A percentile compares a stretch with the other conserved stretches of the same genome.
Conservation (phyloP, 2,329 filamentous ascomycete genomes). For the Botrytis pseudocinerea region DNA sequence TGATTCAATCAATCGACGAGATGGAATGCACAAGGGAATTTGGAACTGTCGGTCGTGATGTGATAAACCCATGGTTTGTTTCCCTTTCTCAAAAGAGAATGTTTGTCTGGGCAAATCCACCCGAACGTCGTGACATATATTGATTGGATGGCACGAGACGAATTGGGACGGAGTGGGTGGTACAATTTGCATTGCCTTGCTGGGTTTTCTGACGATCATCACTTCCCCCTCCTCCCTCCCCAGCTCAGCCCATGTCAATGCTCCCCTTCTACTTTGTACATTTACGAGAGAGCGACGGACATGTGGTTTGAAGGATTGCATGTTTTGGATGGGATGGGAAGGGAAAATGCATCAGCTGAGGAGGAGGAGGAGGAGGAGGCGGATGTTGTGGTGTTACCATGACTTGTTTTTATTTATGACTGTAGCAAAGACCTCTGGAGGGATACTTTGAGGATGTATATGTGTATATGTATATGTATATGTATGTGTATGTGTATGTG, state of each 20-base stretch:
- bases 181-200: conserved; percentile 8
- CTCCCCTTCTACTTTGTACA: neutral
- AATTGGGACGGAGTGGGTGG: neutral
- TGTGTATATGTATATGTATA: too few relatives aligned
- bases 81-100: neutral
- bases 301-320: conserved; percentile 6
- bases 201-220: conserved; percentile 11
- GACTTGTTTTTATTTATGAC: neutral
- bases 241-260: conserved; percentile 18
- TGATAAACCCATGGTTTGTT: neutral
- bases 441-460: neutral
- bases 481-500: neutral
- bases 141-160: conserved; percentile 6
- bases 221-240: neutral
- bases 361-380: neutral
- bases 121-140: neutral
- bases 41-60: neutral
- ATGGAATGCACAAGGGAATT: neutral
- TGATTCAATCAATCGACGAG: neutral
- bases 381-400: neutral
- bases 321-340: neutral
- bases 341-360: conserved; percentile 11
- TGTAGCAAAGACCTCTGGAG: neutral
- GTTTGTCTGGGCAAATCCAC: neutral
- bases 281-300: conserved; percentile 1